Conservation (phyloP, 83 land plant species). For the Picea engelmannii region DNA sequence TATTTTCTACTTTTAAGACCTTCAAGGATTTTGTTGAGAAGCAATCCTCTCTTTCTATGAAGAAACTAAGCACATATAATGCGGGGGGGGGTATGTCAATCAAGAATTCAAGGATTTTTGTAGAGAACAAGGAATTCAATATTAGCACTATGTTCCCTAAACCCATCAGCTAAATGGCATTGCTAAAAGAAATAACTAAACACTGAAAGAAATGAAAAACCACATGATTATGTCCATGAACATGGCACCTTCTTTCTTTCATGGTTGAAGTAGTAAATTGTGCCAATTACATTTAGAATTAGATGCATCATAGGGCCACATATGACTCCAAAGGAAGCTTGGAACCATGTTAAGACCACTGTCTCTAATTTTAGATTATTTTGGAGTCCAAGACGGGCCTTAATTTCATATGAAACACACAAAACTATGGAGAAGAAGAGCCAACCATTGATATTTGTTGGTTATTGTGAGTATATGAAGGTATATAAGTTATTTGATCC, state of each 20-base stretch:
- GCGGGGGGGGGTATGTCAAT: background rate
- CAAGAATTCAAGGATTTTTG: background rate
- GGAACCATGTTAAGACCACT: background rate
- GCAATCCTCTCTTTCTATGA: background rate
- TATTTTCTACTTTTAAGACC: background rate
- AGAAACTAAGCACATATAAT: background rate
- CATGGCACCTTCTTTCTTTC: background rate
- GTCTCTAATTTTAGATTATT: background rate
- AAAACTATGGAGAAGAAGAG: background rate
- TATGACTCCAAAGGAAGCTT: background rate
- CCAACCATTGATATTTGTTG: background rate
- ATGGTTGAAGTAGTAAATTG: background rate
- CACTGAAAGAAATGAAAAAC: background rate
- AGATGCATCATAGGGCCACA: background rate
- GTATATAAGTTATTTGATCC: too few relatives aligned
- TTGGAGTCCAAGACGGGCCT: background rate
- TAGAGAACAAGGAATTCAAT: background rate
- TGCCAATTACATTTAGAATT: background rate
- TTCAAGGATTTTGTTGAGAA: background rate
- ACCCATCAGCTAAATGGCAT: background rate
- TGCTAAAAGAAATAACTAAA: background rate
- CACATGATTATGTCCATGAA: background rate
- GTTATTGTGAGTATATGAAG: too few relatives aligned
- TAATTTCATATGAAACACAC: background rate
- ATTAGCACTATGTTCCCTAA: background rate